Conservation (phyloP, 345 rosid genomes). For the Rhodamnia argentea region DNA sequence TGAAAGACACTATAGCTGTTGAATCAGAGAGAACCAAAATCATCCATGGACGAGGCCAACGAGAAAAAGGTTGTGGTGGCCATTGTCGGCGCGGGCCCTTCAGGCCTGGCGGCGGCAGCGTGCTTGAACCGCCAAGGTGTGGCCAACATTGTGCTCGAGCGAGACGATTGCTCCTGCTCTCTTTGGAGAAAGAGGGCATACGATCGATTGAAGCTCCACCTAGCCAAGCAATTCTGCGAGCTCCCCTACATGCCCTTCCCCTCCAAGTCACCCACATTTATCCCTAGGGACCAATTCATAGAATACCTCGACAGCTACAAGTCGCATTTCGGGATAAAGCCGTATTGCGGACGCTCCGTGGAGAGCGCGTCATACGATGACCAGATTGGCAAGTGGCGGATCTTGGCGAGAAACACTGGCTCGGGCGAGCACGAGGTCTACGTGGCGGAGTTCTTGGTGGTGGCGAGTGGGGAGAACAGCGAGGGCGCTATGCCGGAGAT, state of each 20-base stretch:
- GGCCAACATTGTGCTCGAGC: conserved; percentile 35
- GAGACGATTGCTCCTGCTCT: conserved; percentile 44
- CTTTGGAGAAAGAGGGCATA: conserved; percentile 44
- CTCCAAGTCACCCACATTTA: conserved; percentile 17
- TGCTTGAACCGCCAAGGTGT: conserved; percentile 28
- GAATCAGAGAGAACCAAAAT: neutral
- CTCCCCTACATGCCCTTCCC: conserved; percentile 45
- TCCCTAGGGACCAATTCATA: conserved; percentile 27
- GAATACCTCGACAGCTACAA: conserved; percentile 37
- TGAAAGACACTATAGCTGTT: neutral
- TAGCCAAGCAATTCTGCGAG: conserved; percentile 36
- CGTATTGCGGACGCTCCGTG: conserved; percentile 14
- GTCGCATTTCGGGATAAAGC: conserved; percentile 18
- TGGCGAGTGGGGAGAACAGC: conserved; percentile 38
- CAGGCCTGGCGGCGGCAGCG: conserved; percentile 43
- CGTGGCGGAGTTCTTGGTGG: conserved; percentile 28
- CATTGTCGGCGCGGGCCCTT: conserved; percentile 55
- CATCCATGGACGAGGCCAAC: neutral
- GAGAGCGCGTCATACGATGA: conserved; percentile 10
- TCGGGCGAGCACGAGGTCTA: conserved; percentile 6
- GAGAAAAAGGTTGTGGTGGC: conserved; percentile 5
- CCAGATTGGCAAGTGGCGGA: conserved; percentile 11
- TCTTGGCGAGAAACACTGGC: conserved; percentile 8
- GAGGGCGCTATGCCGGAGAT: conserved; percentile 25
- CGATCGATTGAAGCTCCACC: conserved; percentile 38